A percentile compares a stretch with the other conserved stretches of the same genome.
These are phyloP conservation scores for Zygoascus ofunaensis DNA, from an alignment of 805 yeast species.

Conservation along the genomic window DNA sequence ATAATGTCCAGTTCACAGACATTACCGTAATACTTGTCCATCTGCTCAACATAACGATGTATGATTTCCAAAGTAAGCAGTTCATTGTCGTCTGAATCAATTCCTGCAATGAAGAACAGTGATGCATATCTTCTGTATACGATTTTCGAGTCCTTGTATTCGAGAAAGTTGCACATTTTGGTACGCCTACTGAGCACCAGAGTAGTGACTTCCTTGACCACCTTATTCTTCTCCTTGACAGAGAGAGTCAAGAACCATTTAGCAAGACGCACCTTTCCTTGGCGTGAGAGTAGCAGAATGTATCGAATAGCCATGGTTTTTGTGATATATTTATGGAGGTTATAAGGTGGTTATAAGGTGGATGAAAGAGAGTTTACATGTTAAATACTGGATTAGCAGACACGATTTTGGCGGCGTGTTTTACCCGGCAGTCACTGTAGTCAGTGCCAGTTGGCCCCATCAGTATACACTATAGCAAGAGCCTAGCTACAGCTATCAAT, in stretches of 20 bases:
- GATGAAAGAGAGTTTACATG: too few relatives aligned
- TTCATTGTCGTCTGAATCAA: slow-evolving; percentile 79
- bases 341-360: slow-evolving; percentile 50
- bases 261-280: slow-evolving; percentile 86
- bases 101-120: slow-evolving; percentile 79
- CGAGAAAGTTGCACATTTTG: slow-evolving; percentile 92
- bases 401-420: too few relatives aligned
- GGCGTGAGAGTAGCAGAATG: slow-evolving; percentile 75
- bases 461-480: too few relatives aligned
- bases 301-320: slow-evolving; percentile 76
- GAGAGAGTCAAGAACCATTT: slow-evolving; percentile 86
- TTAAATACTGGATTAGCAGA: too few relatives aligned
- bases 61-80: slow-evolving; percentile 74
- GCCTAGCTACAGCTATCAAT: too few relatives aligned
- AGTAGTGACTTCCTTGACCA: slow-evolving; percentile 79
- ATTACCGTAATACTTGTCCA: slow-evolving; percentile 92
- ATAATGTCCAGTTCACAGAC: slow-evolving; percentile 96
- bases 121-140: slow-evolving; percentile 92
- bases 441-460: too few relatives aligned
- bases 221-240: slow-evolving; percentile 78
- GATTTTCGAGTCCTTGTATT: slow-evolving; percentile 73
- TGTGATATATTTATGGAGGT: too few relatives aligned
- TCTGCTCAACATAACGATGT: slow-evolving; percentile 90
- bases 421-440: too few relatives aligned
- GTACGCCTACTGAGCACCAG: slow-evolving; percentile 76